Conservation (phyloP, 78 protist genomes). For the Dictyostelium citrinum region DNA sequence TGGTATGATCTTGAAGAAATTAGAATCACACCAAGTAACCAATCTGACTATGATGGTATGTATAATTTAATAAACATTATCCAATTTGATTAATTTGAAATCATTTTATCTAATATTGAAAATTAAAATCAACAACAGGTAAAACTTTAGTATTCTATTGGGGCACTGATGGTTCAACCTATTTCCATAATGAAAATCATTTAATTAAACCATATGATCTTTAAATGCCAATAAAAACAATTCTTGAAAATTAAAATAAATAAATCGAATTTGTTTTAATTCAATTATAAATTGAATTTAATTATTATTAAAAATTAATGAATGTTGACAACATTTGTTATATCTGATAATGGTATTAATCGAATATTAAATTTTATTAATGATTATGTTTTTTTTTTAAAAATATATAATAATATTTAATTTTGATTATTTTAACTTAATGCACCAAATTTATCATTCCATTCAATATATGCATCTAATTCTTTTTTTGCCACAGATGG, state of each 20-base stretch:
- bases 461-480: slow-evolving; percentile 25
- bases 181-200: background rate
- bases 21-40: background rate
- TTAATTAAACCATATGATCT: background rate
- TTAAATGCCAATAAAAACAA: background rate
- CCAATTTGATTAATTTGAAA: too few species aligned
- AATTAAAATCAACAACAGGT: background rate
- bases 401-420: background rate
- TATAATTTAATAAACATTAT: too few species aligned
- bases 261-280: too few species aligned
- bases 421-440: background rate
- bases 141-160: background rate
- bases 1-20: background rate
- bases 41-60: background rate
- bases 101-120: too few species aligned
- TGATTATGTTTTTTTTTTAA: background rate
- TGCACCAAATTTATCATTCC: slow-evolving; percentile 69
- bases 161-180: background rate
- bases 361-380: too few species aligned
- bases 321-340: too few species aligned
- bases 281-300: too few species aligned
- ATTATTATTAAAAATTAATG: too few species aligned
- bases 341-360: too few species aligned
- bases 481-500: slow-evolving; percentile 65
- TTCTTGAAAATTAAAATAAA: too few species aligned